These are phyloP conservation scores for Tuber magnatum DNA, from an alignment of 495 filamentous ascomycete genomes.

Conservation along the genomic window DNA sequence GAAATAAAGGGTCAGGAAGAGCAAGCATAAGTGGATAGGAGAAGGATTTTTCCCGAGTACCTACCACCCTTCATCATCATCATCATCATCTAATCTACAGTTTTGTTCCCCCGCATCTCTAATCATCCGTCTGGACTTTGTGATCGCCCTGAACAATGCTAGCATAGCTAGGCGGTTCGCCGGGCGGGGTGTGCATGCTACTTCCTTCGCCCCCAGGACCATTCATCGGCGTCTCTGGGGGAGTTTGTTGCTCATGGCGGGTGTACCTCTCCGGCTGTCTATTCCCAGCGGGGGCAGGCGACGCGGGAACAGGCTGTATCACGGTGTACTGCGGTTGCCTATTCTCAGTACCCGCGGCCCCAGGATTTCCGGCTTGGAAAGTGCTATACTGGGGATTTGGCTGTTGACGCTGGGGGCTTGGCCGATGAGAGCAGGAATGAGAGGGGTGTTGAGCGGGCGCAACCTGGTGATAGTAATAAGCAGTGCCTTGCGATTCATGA, in stretches of 20 bases:
- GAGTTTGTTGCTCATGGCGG: slow-evolving; percentile 36
- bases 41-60: not conserved
- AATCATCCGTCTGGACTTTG: slow-evolving; percentile 73
- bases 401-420: slow-evolving; percentile 40
- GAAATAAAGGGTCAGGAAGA: not conserved
- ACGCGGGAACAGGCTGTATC: not conserved
- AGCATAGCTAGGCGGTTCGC: slow-evolving; percentile 68
- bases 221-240: slow-evolving; percentile 36
- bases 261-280: slow-evolving; percentile 32
- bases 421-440: slow-evolving; percentile 44
- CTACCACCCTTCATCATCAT: not conserved
- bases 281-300: slow-evolving; percentile 33
- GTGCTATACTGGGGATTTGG: slow-evolving; percentile 42
- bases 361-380: slow-evolving; percentile 32
- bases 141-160: slow-evolving; percentile 81
- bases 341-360: slow-evolving; percentile 38
- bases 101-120: slow-evolving; percentile 24
- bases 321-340: slow-evolving; percentile 42
- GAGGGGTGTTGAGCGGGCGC: slow-evolving; percentile 30
- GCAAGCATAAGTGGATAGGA: not conserved
- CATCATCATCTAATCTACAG: slow-evolving; percentile 1
- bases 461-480: slow-evolving; percentile 42
- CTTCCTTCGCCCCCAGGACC: slow-evolving; percentile 42
- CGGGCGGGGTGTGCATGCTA: slow-evolving; percentile 38
- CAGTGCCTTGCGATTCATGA: slow-evolving; percentile 49